Conservation (phyloP, 495 filamentous ascomycete genomes). For the Choiromyces venosus region DNA sequence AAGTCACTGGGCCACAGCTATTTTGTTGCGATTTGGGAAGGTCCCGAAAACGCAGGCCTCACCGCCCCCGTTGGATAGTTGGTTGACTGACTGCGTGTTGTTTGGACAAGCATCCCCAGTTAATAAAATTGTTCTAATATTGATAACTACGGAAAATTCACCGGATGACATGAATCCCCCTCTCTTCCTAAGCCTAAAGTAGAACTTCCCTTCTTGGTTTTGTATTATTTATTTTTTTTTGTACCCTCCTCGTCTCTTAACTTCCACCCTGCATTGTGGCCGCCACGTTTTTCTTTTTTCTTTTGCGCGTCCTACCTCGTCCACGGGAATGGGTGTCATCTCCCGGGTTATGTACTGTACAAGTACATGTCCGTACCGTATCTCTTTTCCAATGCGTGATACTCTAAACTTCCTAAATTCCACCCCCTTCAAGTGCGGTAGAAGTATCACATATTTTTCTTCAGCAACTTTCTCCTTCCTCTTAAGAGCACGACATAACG, state of each 20-base stretch:
- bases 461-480: neutral
- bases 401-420: neutral
- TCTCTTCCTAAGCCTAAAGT: neutral
- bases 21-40: too few species aligned
- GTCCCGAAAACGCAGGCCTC: too few species aligned
- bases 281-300: neutral
- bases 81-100: neutral
- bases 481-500: neutral
- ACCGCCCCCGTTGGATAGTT: too few species aligned
- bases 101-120: neutral
- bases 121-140: neutral
- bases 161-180: neutral
- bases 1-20: too few species aligned
- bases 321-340: neutral
- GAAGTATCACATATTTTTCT: neutral
- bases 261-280: neutral
- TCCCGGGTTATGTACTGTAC: neutral
- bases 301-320: neutral
- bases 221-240: too few species aligned
- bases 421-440: too few species aligned
- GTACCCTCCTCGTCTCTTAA: neutral
- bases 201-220: neutral
- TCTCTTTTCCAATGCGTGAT: too few species aligned
- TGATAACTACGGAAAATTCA: neutral
- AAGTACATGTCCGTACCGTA: neutral